Percentiles rank a stretch among this genome's conserved stretches.
These are phyloP conservation scores for Musa acuminata DNA, from an alignment of 176 grass and related monocot species.

Conservation along the genomic window DNA sequence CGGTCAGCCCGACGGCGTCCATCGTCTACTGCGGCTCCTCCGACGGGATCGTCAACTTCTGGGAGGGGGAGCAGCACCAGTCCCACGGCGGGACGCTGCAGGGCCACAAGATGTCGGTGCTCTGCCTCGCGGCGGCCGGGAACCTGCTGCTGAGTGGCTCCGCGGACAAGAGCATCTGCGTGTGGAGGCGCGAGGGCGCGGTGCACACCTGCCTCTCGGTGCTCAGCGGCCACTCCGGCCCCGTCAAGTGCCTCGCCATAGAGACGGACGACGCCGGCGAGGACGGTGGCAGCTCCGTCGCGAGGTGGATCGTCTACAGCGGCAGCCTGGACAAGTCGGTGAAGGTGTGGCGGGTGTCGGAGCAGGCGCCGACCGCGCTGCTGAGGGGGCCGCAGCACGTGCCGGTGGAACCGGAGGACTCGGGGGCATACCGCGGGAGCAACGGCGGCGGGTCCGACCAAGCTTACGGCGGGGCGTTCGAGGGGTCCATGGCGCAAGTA, in stretches of 20 bases:
- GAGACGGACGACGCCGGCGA: neutral
- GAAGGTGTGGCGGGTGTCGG: constrained; percentile 4
- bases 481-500: too few relatives aligned
- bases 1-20: neutral
- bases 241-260: neutral
- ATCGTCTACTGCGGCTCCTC: constrained; percentile 2
- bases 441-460: too few relatives aligned
- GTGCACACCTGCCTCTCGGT: constrained; percentile 1
- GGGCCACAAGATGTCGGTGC: constrained; percentile 3
- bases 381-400: neutral
- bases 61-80: neutral
- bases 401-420: neutral
- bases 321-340: constrained; percentile 5
- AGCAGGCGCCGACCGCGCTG: neutral
- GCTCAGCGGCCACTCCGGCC: neutral
- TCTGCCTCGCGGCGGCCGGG: neutral
- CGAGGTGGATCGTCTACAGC: neutral
- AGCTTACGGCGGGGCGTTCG: too few relatives aligned
- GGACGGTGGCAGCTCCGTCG: neutral
- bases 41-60: constrained; percentile 2
- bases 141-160: neutral
- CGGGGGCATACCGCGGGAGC: too few relatives aligned
- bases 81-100: neutral
- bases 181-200: neutral
- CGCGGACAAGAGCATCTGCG: constrained; percentile 1